Base-by-base conservation (phyloP, 768 basidiomycete species). In the Fomitopsis serialis region DNA sequence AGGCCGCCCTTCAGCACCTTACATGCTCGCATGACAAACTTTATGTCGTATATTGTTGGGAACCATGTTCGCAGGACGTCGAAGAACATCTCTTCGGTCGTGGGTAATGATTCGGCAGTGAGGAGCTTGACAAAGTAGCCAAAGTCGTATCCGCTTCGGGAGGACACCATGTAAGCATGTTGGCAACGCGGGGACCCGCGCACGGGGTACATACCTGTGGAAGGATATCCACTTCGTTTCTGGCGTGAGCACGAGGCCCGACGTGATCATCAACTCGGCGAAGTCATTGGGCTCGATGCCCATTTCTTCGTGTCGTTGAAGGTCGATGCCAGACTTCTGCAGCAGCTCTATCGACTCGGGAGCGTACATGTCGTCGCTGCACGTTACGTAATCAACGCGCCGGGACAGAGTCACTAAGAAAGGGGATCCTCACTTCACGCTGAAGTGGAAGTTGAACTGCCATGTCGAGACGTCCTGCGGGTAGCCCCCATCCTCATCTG, bases 361-460 rank as follows among this genome's bases (percentile, higher is more conserved):
- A 12, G 93, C 89, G 68, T 89, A 98, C 92, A 98, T 98, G 72
- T 99, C 97, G 51, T 97, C 91, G 63, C 95, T 98, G 66, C 29
- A 25, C 53, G 47, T 63, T 56, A 59, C 58, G 53, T 57, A 54
- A 59, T 56, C 60, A 42, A 49, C 27, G 3, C 23, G 10, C 36
- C 34, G 15, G 37, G 36, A n/a, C 58, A 56, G 32, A 36, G 15
- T 7, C 27, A n/a, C 42, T 3, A 44, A 25, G 6, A 21, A 8
- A 21, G 43, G 21, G 21, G 15, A 24, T 25, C 7, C 23, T 60
- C 65, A 94, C 96, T 81, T 81, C 57, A 94, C 72, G 69, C 82
- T 90, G 70, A 98, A 99, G 65, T 80, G 82, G 75, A 99, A 98
- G 70, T 99, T 99, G 75, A 99, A 99, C 70, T 99, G 97, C 97